Conservation (phyloP, 208 protist species). For the Trichomonas tenax region DNA sequence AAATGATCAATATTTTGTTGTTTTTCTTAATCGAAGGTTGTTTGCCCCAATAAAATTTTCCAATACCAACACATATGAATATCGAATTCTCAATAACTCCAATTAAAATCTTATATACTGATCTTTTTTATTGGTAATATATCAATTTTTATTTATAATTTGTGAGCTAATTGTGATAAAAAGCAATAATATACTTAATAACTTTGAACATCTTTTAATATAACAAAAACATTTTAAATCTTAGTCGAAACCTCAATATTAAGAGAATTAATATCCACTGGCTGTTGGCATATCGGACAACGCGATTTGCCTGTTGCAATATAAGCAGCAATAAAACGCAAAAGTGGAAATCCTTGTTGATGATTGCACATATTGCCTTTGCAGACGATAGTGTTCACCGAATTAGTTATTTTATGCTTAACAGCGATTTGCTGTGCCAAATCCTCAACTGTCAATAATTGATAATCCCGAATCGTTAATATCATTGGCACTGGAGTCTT, state of each 20-base stretch:
- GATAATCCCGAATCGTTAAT: not conserved
- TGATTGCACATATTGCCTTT: not conserved
- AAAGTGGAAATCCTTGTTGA: not conserved
- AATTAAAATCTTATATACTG: no score
- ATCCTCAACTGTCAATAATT: not conserved
- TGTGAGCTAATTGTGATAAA: no score
- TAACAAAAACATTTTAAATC: no score
- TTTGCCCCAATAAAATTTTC: no score
- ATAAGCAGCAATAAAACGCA: not conserved
- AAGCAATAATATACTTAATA: no score
- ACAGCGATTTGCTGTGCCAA: not conserved
- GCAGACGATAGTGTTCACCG: not conserved
- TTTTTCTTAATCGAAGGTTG: not conserved
- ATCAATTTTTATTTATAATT: no score
- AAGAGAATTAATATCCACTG: not conserved
- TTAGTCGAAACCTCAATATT: no score
- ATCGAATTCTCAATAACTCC: no score
- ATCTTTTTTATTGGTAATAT: no score
- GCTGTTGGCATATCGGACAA: not conserved
- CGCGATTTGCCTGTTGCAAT: not conserved
- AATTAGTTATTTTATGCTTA: not conserved
- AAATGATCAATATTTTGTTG: not conserved
- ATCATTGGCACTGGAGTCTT: not conserved
- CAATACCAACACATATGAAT: no score
- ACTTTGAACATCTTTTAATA: no score